These are phyloP conservation scores for Boechera stricta DNA, from an alignment of 345 rosid species.

Conservation along the genomic window DNA sequence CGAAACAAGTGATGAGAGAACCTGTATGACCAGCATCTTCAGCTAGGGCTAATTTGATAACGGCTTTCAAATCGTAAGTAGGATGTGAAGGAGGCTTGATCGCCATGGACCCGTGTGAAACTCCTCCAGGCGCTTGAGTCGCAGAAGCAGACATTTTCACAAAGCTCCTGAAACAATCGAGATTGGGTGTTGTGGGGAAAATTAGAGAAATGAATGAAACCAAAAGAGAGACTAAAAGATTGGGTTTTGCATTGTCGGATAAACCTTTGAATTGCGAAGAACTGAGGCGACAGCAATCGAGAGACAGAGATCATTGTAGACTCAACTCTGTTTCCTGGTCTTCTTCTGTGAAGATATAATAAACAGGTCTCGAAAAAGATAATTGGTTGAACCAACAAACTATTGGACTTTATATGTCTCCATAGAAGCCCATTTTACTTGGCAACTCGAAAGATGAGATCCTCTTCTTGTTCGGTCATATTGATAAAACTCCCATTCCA, in stretches of 20 bases:
- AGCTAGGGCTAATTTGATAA: conserved; percentile 74
- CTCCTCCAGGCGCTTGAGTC: conserved; percentile 38
- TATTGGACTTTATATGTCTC: neutral
- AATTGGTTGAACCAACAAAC: neutral
- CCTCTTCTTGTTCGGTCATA: too few species aligned
- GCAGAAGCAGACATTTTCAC: conserved; percentile 60
- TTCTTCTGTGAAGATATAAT: neutral
- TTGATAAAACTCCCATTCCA: too few species aligned
- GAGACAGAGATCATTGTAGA: conserved; percentile 44
- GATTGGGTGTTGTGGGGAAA: neutral
- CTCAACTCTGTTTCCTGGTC: neutral
- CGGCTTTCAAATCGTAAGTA: conserved; percentile 77
- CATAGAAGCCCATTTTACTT: neutral
- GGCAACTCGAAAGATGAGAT: too few species aligned
- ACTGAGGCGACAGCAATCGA: conserved; percentile 48
- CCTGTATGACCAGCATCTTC: conserved; percentile 97
- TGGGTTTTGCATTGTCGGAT: neutral
- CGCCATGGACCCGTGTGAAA: conserved; percentile 44
- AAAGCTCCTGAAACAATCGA: conserved; percentile 44
- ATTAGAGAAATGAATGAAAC: neutral
- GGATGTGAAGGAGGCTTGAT: conserved; percentile 92
- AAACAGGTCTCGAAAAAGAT: neutral
- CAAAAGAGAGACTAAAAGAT: neutral
- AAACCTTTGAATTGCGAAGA: conserved; percentile 56
- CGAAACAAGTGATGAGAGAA: conserved; percentile 29